A percentile compares a stretch with the other conserved stretches of the same genome.
phyloP scores from a whole-genome alignment of 768 basidiomycete species.

The Lyophyllum decastes region DNA sequence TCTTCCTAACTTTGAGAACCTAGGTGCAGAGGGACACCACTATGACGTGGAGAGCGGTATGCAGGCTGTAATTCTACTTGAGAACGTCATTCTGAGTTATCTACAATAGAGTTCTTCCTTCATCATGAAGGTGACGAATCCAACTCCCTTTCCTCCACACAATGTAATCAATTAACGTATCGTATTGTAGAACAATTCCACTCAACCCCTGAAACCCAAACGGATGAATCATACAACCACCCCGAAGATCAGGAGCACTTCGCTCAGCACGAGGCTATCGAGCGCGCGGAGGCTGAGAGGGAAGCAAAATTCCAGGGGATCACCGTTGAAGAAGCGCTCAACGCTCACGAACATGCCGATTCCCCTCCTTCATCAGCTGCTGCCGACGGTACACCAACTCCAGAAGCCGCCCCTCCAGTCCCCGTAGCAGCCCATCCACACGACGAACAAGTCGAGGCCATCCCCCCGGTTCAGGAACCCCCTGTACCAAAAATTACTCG shows the following conservation, averaged over 20 bases:
- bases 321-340: slow-evolving; percentile 67
- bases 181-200: slow-evolving; percentile 78
- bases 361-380: slow-evolving; percentile 18
- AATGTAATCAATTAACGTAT: background rate
- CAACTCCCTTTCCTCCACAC: background rate
- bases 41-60: slow-evolving; percentile 89
- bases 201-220: slow-evolving; percentile 95
- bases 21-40: slow-evolving; percentile 92
- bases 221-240: slow-evolving; percentile 91
- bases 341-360: slow-evolving; percentile 43
- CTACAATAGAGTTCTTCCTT: slow-evolving; percentile 78
- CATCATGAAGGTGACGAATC: slow-evolving; percentile 84
- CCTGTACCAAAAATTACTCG: slow-evolving; percentile 54
- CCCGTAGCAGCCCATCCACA: slow-evolving; percentile 31
- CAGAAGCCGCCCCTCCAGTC: slow-evolving; percentile 15
- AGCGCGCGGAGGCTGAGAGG: slow-evolving; percentile 77
- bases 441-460: slow-evolving; percentile 31
- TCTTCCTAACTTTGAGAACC: slow-evolving; percentile 78
- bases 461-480: slow-evolving; percentile 25
- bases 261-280: slow-evolving; percentile 83
- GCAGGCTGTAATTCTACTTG: slow-evolving; percentile 24
- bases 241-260: slow-evolving; percentile 95
- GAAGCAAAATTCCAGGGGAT: slow-evolving; percentile 88
- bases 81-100: background rate
- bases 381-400: slow-evolving; percentile 2